Percentiles rank a stretch among this genome's conserved stretches.
These are phyloP conservation scores for Annulohypoxylon moriforme DNA, from an alignment of 495 filamentous ascomycete genomes.

Conservation along the genomic window DNA sequence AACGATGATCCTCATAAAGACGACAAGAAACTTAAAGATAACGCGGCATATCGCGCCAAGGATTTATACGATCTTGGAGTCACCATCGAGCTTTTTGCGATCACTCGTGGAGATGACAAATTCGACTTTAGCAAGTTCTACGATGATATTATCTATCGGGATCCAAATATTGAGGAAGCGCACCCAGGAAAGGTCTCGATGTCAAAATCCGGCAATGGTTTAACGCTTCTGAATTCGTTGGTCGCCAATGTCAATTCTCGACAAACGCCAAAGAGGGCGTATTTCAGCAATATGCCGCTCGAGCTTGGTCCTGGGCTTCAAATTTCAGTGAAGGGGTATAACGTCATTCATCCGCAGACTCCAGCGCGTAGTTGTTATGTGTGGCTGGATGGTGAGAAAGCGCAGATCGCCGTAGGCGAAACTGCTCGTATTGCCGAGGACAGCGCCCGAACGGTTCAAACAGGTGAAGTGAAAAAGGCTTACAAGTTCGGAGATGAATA, in stretches of 20 bases:
- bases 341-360: conserved; percentile 83
- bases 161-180: conserved; percentile 72
- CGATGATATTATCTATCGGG: conserved; percentile 86
- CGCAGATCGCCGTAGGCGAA: conserved; percentile 79
- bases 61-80: conserved; percentile 97
- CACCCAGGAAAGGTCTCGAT: conserved; percentile 53
- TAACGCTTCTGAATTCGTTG: conserved; percentile 82
- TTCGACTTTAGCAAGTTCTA: conserved; percentile 93
- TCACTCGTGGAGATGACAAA: conserved; percentile 75
- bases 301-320: conserved; percentile 86
- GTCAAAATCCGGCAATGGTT: conserved; percentile 73
- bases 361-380: conserved; percentile 85
- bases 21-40: conserved; percentile 75
- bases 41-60: conserved; percentile 86
- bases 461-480: conserved; percentile 85
- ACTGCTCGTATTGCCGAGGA: conserved; percentile 81
- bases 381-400: conserved; percentile 83
- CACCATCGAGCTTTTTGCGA: conserved; percentile 92
- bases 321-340: conserved; percentile 93
- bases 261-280: conserved; percentile 84
- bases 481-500: conserved; percentile 96
- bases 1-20: conserved; percentile 86
- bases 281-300: conserved; percentile 85
- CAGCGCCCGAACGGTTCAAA: conserved; percentile 78
- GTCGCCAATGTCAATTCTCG: conserved; percentile 92